Conservation (phyloP, 805 yeast species). For the Tetrapisispora phaffii region DNA sequence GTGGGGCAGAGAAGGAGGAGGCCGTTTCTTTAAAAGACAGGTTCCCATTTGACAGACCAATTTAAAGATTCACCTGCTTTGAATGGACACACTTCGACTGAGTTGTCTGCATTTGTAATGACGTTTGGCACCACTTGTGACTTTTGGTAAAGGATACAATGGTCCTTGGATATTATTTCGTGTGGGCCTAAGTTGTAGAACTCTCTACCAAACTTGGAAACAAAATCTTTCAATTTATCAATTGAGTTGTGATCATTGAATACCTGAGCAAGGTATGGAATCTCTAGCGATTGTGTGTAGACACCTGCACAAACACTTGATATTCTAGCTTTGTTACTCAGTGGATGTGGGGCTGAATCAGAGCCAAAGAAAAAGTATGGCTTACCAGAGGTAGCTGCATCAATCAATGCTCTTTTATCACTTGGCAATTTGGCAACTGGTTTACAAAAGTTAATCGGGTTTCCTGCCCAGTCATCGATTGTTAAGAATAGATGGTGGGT, state of each 20-base stretch:
- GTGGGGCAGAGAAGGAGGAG: too few species aligned
- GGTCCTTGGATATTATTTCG: constrained; percentile 37
- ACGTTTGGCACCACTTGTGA: constrained; percentile 50
- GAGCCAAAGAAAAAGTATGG: constrained; percentile 94
- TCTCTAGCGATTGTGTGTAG: constrained; percentile 74
- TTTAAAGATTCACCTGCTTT: constrained; percentile 64
- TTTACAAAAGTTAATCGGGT: constrained; percentile 89
- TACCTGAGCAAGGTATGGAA: constrained; percentile 77
- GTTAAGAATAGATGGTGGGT: constrained; percentile 89
- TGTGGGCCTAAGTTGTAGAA: constrained; percentile 55
- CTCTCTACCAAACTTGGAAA: constrained; percentile 56
- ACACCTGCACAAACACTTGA: constrained; percentile 97
- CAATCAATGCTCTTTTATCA: constrained; percentile 70
- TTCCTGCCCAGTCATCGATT: constrained; percentile 94
- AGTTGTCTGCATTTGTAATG: constrained; percentile 33
- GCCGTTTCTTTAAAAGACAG: neutral
- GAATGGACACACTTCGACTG: constrained; percentile 68
- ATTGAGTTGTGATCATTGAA: constrained; percentile 61
- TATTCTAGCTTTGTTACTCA: constrained; percentile 64
- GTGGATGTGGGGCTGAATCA: constrained; percentile 96
- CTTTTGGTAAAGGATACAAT: constrained; percentile 47
- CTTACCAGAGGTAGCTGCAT: constrained; percentile 85
- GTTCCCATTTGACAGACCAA: constrained; percentile 69
- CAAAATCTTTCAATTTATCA: constrained; percentile 62
- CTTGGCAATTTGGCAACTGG: constrained; percentile 92